A percentile compares a stretch with the other conserved stretches of the same genome.
These are phyloP conservation scores for Alternaria brassicicola DNA, from an alignment of 2,329 filamentous ascomycete genomes.

Conservation along the genomic window DNA sequence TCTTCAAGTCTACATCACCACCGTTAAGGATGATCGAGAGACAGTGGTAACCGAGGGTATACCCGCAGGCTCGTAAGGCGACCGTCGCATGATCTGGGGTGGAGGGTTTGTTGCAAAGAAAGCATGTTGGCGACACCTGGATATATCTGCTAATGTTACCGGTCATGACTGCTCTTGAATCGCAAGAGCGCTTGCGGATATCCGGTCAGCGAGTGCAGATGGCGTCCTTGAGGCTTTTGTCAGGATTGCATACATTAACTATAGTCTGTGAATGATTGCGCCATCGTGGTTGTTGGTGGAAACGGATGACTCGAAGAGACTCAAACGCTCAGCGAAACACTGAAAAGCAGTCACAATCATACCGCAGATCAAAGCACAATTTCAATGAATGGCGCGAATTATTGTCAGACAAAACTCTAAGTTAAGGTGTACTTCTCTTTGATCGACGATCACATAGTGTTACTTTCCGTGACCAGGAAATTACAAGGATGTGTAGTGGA, in stretches of 20 bases:
- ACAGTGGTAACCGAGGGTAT: constrained; percentile 5
- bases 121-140: neutral
- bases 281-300: neutral
- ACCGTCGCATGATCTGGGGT: neutral
- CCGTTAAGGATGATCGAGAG: constrained; percentile 1
- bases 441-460: neutral
- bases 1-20: constrained; percentile 4
- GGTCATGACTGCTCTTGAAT: neutral
- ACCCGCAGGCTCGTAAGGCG: neutral
- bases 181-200: neutral
- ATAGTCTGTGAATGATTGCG: neutral
- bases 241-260: neutral
- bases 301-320: neutral
- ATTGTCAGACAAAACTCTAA: neutral
- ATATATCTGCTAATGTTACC: constrained; percentile 2
- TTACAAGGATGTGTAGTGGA: neutral
- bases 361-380: neutral
- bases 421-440: neutral
- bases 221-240: neutral
- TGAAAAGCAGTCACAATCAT: neutral
- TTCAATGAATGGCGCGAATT: neutral
- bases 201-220: neutral
- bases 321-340: neutral
- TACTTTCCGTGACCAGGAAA: neutral
- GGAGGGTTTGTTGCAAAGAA: neutral